Evolutionary conservation across 129 eudicot genomes (phyloP), one percentile per base, ranked within the genome.

Genomic region (Cynara cardunculus): DNA sequence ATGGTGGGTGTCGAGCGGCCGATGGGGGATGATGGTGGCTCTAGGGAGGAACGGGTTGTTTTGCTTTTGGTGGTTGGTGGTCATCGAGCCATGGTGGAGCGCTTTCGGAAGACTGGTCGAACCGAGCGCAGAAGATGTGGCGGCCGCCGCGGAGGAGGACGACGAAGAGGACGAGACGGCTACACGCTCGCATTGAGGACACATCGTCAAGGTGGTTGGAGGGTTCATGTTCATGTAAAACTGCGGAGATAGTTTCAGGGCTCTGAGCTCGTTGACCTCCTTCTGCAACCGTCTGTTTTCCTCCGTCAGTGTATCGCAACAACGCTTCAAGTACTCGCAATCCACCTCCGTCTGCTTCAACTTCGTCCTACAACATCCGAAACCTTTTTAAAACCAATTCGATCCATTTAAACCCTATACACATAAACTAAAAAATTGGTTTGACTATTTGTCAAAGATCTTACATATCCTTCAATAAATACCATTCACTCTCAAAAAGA

Each of bases 281-380:
- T 87, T 90, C 34, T 90, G 95, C 81, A 92, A 73, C 73, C 92
- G 86, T 59, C 86, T 82, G 78, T 92, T 92, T 53, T 92, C 91
- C 59, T 90, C 93, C 0, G 91, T 90, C 53, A 92, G 71, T 41
- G 82, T 87, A 86, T 92, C 90, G 7, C 97, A 92, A 49, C 88
- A 85, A 24, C 95, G 88, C 79, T 82, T 88, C 46, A 90, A 39
- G 35, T 90, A 90, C 85, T 90, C 94, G 13, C 97, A 88, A 21
- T 92, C 95, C 19, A 92, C 97, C 76, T 90, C 97, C 6, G 91
- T 92, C 74, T 92, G 97, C 89, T 92, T 92, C 90, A 92, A 73
- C 83, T 92, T 92, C 24, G 97, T 92, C 88, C 95, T 92, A 81
- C 71, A 75, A 78, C 16, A 67, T 65, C 14, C 25, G 16, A 26